Percentiles rank a stretch among this genome's conserved stretches.
Conservation (phyloP, 108 stramenopile genomes). For the Skeletonema tropicum region DNA sequence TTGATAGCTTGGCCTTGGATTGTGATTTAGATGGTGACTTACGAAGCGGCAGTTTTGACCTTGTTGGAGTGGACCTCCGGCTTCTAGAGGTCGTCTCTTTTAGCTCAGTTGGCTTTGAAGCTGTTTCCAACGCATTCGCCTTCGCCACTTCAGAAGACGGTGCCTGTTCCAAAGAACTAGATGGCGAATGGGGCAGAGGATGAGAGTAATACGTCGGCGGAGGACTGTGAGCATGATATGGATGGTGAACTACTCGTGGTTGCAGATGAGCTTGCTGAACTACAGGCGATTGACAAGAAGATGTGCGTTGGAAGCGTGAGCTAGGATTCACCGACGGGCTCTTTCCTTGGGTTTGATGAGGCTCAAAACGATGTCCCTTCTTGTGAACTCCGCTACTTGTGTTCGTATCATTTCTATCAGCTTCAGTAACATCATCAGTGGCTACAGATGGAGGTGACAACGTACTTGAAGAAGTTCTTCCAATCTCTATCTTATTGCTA, state of each 20-base stretch:
- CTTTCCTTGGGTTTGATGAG: not conserved
- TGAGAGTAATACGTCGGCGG: not conserved
- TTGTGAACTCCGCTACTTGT: not conserved
- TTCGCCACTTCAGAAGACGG: not conserved
- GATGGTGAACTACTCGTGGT: not conserved
- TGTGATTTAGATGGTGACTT: not conserved
- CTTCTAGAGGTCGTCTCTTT: not conserved
- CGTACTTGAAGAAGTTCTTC: not conserved
- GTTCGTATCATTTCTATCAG: slow-evolving; percentile 2
- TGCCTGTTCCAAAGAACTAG: not conserved
- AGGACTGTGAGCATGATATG: not conserved
- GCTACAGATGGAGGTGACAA: slow-evolving; percentile 1
- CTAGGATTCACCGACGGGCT: not conserved
- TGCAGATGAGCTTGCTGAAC: not conserved
- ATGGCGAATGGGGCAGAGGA: not conserved
- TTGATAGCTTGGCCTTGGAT: not conserved
- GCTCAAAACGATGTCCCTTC: not conserved
- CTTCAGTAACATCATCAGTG: not conserved
- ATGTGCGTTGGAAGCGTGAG: not conserved
- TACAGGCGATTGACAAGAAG: not conserved
- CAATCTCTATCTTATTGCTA: not conserved
- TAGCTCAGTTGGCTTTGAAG: not conserved
- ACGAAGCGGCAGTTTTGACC: not conserved
- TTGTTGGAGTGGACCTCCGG: not conserved
- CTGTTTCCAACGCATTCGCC: not conserved